Base-by-base conservation (phyloP, 2,329 filamentous ascomycete genomes). In the Exophiala mesophila region DNA sequence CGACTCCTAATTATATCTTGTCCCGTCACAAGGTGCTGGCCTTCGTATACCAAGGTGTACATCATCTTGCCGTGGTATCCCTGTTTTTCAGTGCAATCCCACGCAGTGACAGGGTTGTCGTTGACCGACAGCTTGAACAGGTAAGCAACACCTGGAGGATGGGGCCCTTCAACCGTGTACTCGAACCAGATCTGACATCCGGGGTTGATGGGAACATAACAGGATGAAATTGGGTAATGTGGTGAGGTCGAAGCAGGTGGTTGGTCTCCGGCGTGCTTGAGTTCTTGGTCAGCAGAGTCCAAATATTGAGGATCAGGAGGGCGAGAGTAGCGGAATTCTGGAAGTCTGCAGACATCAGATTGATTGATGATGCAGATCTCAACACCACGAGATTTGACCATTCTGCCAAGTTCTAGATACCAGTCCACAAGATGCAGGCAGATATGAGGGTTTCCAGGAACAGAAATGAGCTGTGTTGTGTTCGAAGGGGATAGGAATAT, bases 151-250 rank as follows among this genome's bases (percentile, higher is more conserved):
- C 38, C 50, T 2, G 46, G 45, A 29, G 54, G 54, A 29, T 56
- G 54, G 19, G 54, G 52, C n/a, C 51, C 50, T 21, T 56, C 54
- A 32, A 56, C 40, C 23, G 44, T 41, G 41, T 56, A 54, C 31
- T 56, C 52, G 35, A 55, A 50, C 54, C 53, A 56, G 39, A 56
- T 50, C 37, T 56, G 53, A 15, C 47, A 40, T 28, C 52, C 52
- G 4, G 54, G 47, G 18, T 54, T 47, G 32, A 50, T 50, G 9
- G 54, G 53, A 16, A 55, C 41, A 28, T 49, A 50, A 30, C 48
- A 54, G 12, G 49, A 47, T 4, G 40, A 45, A 4, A 36, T 40
- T 15, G 48, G 45, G 26, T 29, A 47, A n/a, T 45, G 32, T 5
- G 31, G 16, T 5, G 19, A 41, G 15, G 15, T 39, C 39, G 33